Base-by-base conservation (phyloP, 352 stramenopile genomes). In the Phytophthora cactorum region DNA sequence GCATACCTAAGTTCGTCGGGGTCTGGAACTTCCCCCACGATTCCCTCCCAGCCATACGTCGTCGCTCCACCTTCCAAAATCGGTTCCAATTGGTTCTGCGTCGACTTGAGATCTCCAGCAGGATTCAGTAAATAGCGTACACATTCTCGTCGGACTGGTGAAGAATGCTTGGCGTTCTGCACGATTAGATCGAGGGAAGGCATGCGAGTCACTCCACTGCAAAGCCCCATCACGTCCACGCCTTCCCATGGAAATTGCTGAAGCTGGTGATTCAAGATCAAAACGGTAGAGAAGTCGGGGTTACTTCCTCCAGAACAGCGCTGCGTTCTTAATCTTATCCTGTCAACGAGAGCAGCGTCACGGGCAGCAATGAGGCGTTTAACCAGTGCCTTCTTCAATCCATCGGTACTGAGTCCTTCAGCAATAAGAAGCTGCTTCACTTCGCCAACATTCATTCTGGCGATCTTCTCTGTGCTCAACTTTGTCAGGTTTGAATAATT, bases 171-270 rank as follows among this genome's bases (percentile, higher is more conserved):
- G 9, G 68, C 46, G 47, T 87, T 87, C 45, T 77, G 58, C 39
- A 91, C 11, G 29, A 88, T 68, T 31, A 91, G 34, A 47, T 92
- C 81, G 28, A 92, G 67, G 1, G 84, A 95, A 11, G 86, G 86
- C 82, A 96, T 92, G 12, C 88, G 81, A 25, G 82, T 91, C 2
- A 95, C 81, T 10, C 74, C 68, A 5, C 62, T 55, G 15, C 66
- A 78, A 29, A 58, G 49, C 4, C 44, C 32, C 43, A 95, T 71
- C 4, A 92, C 62, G 31, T 88, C 81, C 17, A 96, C 61, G 1
- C 74, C 86, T 87, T 96, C 88, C 86, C 86, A 96, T 6, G 88
- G 86, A 68, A 96, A 92, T 46, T 87, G 79, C 45, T 92, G 78
- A 12, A 95, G 51, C 17, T 75, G 66, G 22, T 84, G 70, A 60